Conservation (phyloP, 176 grass and related monocot genomes). For the Phoenix roebelenii region DNA sequence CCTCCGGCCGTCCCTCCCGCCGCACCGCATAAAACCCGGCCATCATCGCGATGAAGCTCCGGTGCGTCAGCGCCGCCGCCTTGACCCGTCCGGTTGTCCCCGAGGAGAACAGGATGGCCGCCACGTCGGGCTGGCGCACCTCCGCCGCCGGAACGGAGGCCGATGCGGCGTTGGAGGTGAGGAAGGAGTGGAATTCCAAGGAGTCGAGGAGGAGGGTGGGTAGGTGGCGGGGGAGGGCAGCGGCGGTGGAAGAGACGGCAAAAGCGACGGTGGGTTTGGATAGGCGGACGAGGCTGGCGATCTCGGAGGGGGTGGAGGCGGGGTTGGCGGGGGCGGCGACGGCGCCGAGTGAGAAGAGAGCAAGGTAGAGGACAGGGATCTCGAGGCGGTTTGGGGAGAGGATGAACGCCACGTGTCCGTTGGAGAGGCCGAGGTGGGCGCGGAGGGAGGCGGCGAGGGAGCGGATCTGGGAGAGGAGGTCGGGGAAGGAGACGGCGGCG, state of each 20-base stretch:
- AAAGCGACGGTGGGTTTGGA: neutral
- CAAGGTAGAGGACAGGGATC: neutral
- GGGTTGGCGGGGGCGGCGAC: neutral
- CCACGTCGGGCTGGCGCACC: constrained; percentile 22
- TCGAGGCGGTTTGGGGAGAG: neutral
- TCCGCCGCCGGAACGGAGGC: neutral
- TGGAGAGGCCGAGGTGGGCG: neutral
- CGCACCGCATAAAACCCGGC: neutral
- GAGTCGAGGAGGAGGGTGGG: neutral
- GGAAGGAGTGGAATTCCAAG: neutral
- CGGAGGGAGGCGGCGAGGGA: constrained; percentile 21
- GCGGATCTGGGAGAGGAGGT: constrained; percentile 17
- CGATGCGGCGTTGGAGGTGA: neutral
- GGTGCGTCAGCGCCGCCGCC: constrained; percentile 29
- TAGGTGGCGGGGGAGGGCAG: neutral
- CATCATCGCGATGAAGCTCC: constrained; percentile 14
- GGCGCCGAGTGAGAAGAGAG: constrained; percentile 8
- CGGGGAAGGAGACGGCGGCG: constrained; percentile 13
- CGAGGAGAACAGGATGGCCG: constrained; percentile 29
- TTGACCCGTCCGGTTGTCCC: constrained; percentile 32
- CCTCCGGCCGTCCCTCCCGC: neutral
- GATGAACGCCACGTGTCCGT: neutral
- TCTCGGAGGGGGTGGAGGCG: neutral
- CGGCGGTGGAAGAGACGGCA: neutral
- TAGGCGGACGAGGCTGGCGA: neutral